phyloP scores from a whole-genome alignment of 2,329 filamentous ascomycete species.

The Tolypocladium album region DNA sequence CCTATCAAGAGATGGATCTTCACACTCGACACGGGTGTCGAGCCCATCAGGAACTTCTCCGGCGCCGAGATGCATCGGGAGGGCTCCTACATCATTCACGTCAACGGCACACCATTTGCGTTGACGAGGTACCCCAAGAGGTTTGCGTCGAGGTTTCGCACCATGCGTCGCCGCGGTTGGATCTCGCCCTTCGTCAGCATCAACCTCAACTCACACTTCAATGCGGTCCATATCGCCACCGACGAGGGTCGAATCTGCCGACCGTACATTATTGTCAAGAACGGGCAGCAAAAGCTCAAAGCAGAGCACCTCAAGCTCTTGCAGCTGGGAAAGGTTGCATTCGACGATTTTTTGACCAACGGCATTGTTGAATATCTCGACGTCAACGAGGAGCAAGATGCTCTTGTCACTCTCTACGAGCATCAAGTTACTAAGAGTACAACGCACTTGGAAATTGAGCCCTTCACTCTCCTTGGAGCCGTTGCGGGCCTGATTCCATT shows the following conservation, averaged over 20 bases:
- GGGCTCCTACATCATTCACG: constrained; percentile 80
- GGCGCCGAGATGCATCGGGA: constrained; percentile 79
- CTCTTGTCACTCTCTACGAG: constrained; percentile 85
- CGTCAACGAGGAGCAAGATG: constrained; percentile 96
- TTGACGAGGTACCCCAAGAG: constrained; percentile 76
- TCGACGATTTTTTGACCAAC: constrained; percentile 85
- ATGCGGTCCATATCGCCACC: constrained; percentile 87
- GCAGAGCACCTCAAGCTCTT: constrained; percentile 69
- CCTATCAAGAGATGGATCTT: constrained; percentile 82
- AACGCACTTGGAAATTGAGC: constrained; percentile 95
- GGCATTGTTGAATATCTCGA: constrained; percentile 95
- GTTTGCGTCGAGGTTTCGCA: constrained; percentile 77
- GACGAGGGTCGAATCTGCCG: constrained; percentile 96
- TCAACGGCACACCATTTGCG: constrained; percentile 91
- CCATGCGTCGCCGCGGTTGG: constrained; percentile 76
- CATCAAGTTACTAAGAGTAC: constrained; percentile 71
- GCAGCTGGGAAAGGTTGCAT: constrained; percentile 73
- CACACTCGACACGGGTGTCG: constrained; percentile 74
- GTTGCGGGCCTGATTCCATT: constrained; percentile 96
- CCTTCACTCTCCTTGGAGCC: constrained; percentile 90
- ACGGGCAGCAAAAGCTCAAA: constrained; percentile 71
- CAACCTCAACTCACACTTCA: constrained; percentile 88
- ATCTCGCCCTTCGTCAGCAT: constrained; percentile 96
- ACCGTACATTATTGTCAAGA: constrained; percentile 90
- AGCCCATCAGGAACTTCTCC: constrained; percentile 56